Evolutionary conservation across 1,139 yeast genomes (phyloP), one percentile per base, ranked within the genome.

Genomic region (Petasospora rhodanensis): DNA sequence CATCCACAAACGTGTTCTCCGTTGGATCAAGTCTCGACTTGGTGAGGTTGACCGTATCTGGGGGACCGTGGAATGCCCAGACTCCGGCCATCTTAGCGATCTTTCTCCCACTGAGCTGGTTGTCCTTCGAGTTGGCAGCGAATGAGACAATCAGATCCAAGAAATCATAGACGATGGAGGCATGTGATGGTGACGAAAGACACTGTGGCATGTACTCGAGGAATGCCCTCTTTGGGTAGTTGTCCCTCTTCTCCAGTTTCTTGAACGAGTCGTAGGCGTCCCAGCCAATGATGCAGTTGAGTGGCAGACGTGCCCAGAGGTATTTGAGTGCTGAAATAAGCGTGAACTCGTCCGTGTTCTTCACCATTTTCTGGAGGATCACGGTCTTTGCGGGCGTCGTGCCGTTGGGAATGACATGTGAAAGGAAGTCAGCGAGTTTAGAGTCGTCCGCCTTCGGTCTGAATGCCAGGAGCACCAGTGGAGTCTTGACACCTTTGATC

Each of bases 91-190:
- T 71, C 47, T 83, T 78, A 13, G 93, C 72, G 14, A 87, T 69
- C 52, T 85, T 86, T 29, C 89, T 68, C 1, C 94, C 94, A 49
- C 84, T 76, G 61, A 87, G 62, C 47, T 80, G 79, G 52, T 86
- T 86, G 33, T 78, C 76, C 45, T 79, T 81, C 4, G 94, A 78
- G 56, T 85, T 82, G n/a, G 94, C 76, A 0, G 93, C 79, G 26
- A 87, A 61, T n/a, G 86, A 72, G 9, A 86, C 82, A 33, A 87
- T 61, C 30, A 87, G 65, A 52, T 87, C 95, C 51, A 86, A 72
- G 52, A 86, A 87, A 55, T 84, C 94, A 54, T 83, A 84, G 6
- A 85, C 91, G 8, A 87, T 84, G 3, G 91, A 81, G 0, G 95
- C 95, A 62, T 86, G 96, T 8, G 89, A 80, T 4, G 91, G 85